phyloP scores from a whole-genome alignment of 1,284 basidiomycete species.

The Sanghuangporus baumii region DNA sequence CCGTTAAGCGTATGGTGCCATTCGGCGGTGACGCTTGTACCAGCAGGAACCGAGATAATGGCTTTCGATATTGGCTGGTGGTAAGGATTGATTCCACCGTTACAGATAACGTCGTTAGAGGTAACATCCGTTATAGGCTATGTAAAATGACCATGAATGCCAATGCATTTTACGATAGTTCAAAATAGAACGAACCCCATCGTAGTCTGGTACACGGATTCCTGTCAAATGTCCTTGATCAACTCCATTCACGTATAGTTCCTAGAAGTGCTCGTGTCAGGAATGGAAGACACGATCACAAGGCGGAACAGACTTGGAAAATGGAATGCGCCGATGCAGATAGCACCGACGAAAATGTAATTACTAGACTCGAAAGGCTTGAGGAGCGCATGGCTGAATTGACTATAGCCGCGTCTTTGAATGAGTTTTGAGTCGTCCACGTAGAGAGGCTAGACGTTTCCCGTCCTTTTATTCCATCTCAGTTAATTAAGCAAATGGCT shows the following conservation, averaged over 20 bases:
- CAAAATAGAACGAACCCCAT: conserved; percentile 35
- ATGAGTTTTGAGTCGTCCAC: neutral
- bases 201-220: conserved; percentile 43
- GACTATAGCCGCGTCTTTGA: neutral
- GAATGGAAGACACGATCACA: neutral
- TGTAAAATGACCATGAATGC: neutral
- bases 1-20: conserved; percentile 47
- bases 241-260: conserved; percentile 44
- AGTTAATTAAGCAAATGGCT: neutral
- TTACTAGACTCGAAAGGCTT: conserved; percentile 24
- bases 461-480: neutral
- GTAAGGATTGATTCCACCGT: conserved; percentile 56
- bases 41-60: conserved; percentile 47
- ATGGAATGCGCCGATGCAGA: conserved; percentile 40
- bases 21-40: conserved; percentile 45
- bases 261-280: conserved; percentile 22
- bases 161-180: too few relatives aligned
- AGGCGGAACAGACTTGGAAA: conserved; percentile 34
- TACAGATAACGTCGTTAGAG: conserved; percentile 54
- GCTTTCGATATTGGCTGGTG: conserved; percentile 44
- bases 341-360: conserved; percentile 20
- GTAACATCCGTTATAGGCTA: conserved; percentile 50
- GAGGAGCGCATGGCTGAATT: neutral
- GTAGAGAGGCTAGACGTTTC: neutral
- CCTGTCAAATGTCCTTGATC: conserved; percentile 41